These are phyloP conservation scores for Xylaria bambusicola DNA, from an alignment of 495 filamentous ascomycete species.

Conservation along the genomic window DNA sequence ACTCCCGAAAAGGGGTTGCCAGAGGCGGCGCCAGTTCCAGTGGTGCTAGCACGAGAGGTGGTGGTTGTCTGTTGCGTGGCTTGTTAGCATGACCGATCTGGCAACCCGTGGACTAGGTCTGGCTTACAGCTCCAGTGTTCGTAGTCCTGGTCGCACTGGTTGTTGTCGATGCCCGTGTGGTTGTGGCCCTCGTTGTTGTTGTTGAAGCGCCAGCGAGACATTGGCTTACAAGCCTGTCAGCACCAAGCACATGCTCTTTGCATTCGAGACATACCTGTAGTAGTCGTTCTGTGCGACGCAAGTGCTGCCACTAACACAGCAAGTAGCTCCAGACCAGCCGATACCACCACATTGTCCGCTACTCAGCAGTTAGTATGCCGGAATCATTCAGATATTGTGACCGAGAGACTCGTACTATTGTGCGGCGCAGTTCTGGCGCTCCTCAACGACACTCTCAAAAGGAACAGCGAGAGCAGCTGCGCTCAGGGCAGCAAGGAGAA, in stretches of 20 bases:
- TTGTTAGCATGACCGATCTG: not conserved
- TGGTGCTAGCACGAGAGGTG: slow-evolving; percentile 18
- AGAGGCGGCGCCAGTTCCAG: slow-evolving; percentile 37
- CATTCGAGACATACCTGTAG: slow-evolving; percentile 33
- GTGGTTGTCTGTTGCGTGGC: slow-evolving; percentile 13
- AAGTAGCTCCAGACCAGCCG: slow-evolving; percentile 49
- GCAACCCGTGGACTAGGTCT: not conserved
- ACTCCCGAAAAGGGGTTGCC: slow-evolving; percentile 59
- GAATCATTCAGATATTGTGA: not conserved
- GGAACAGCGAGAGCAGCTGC: slow-evolving; percentile 42
- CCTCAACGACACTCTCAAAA: slow-evolving; percentile 33
- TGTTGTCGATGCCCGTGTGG: slow-evolving; percentile 11
- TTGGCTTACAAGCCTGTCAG: slow-evolving; percentile 15
- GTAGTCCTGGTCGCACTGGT: slow-evolving; percentile 14
- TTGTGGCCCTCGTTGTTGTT: slow-evolving; percentile 17
- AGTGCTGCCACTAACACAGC: slow-evolving; percentile 44
- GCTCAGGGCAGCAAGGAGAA: slow-evolving; percentile 34
- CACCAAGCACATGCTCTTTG: not conserved
- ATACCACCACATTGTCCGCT: slow-evolving; percentile 55
- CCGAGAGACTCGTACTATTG: slow-evolving; percentile 30
- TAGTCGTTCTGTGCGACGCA: slow-evolving; percentile 48
- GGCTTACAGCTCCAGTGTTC: slow-evolving; percentile 5
- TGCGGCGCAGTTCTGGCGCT: slow-evolving; percentile 40
- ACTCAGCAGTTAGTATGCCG: slow-evolving; percentile 1
- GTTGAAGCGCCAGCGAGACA: slow-evolving; percentile 15